Conservation (phyloP, 352 stramenopile species). For the Stramenopiles sp. region DNA sequence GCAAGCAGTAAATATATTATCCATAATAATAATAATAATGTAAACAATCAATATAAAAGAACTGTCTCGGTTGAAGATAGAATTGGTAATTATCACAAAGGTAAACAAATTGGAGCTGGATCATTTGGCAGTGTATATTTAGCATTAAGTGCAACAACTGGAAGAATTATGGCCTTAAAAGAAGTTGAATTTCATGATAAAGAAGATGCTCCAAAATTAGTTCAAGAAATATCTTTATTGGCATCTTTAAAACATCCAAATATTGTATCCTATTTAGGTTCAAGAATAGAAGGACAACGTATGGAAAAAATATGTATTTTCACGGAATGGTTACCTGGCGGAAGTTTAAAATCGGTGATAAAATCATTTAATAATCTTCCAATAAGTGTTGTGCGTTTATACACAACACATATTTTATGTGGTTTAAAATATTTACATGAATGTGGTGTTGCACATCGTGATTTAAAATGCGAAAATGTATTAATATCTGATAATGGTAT, state of each 20-base stretch:
- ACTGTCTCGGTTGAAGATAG: no score
- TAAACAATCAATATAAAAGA: no score
- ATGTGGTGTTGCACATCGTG: constrained; percentile 44
- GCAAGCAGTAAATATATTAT: not conserved
- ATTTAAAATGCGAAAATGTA: constrained; percentile 63
- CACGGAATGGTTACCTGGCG: not conserved
- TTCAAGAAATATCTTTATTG: constrained; percentile 33
- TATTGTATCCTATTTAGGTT: constrained; percentile 36
- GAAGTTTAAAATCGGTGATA: constrained; percentile 26
- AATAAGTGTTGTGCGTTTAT: constrained; percentile 32
- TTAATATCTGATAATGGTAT: constrained; percentile 18
- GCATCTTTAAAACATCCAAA: constrained; percentile 33
- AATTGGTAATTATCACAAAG: not conserved
- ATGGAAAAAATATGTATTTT: not conserved
- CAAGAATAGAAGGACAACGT: constrained; percentile 21
- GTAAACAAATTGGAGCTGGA: not conserved
- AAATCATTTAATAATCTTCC: constrained; percentile 34
- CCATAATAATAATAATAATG: not conserved
- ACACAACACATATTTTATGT: constrained; percentile 33
- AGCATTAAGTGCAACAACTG: not conserved
- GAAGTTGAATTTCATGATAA: constrained; percentile 22
- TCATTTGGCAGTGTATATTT: not conserved
- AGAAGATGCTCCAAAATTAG: constrained; percentile 32
- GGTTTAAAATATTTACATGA: constrained; percentile 47
- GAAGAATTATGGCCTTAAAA: not conserved